Evolutionary conservation across 352 stramenopile genomes (phyloP).

Genomic region (Lagenidium giganteum): DNA sequence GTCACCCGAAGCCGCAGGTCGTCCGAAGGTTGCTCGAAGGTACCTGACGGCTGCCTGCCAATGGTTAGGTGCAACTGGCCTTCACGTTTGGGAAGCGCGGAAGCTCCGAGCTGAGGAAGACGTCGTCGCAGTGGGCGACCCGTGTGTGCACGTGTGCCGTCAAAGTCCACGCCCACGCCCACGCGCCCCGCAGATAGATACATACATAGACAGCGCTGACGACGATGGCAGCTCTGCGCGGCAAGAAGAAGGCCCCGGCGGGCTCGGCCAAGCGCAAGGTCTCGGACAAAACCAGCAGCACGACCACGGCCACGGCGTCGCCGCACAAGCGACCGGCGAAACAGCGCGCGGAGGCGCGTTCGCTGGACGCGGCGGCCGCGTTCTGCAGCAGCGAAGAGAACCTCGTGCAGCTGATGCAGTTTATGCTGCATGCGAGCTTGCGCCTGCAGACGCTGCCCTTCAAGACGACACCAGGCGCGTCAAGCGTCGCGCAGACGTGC

Average conservation of each 20-base stretch:
- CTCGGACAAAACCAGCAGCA: conserved; percentile 28
- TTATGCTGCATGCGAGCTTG: conserved; percentile 38
- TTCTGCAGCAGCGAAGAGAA: background rate
- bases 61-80: too few species aligned
- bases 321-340: background rate
- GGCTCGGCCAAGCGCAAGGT: conserved; percentile 47
- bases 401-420: conserved; percentile 36
- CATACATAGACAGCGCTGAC: too few species aligned
- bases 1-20: conserved; percentile 1
- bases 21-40: conserved; percentile 20
- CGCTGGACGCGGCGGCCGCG: background rate
- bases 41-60: conserved; percentile 1
- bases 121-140: too few species aligned
- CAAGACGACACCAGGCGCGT: too few species aligned
- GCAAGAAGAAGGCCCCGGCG: conserved; percentile 68
- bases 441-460: conserved; percentile 11
- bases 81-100: too few species aligned
- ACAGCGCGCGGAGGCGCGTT: background rate
- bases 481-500: conserved; percentile 22
- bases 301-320: background rate
- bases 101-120: too few species aligned
- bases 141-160: too few species aligned
- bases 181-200: too few species aligned
- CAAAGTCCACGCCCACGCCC: too few species aligned
- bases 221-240: conserved; percentile 70